Base-by-base conservation (phyloP, 345 rosid species). In the Corchorus olitorius region DNA sequence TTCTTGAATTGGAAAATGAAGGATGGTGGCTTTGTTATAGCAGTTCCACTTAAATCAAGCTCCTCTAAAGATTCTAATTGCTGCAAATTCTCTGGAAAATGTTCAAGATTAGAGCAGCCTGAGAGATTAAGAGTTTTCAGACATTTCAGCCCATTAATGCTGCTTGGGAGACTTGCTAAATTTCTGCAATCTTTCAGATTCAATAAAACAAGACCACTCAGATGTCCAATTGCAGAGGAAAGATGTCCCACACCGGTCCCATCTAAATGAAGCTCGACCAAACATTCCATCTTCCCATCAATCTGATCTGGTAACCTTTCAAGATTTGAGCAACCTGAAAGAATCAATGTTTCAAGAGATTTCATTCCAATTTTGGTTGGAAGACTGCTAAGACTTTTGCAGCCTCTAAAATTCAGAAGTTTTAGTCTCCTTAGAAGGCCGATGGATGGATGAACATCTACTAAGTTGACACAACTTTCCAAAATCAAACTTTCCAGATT, bases 301-400 rank as follows among this genome's bases (percentile, higher is more conserved):
- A 72, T 50, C 54, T 45, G 48, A 45, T 81, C 69, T 12, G 84
- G 84, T 20, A 83, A 69, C 16, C 77, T 53, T 64, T 72, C 66
- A 52, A 84, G 81, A 39, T 60, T 9, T 72, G 74, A 72, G 54
- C 84, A 84, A 11, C 82, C 80, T 43, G 82, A 75, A 9, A 84
- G 71, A 46, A 75, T 73, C 48, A 84, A 61, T 64, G 19, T 67
- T 73, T 81, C 71, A 58, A 81, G 82, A 11, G 81, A 81, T 65
- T 54, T 50, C 73, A 80, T 66, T 78, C 75, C 76, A 39, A 83
- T 77, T 70, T 79, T 80, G 63, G 54, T 74, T 0, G 81, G 81
- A 50, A 83, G 77, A 52, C 62, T 70, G 63, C 34, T 33, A 54
- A 83, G 79, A 41, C 52, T 77, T 70, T 49, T 58, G 41, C 76